These are phyloP conservation scores for Orobanche coerulescens DNA, from an alignment of 257 asterid species.

Conservation along the genomic window DNA sequence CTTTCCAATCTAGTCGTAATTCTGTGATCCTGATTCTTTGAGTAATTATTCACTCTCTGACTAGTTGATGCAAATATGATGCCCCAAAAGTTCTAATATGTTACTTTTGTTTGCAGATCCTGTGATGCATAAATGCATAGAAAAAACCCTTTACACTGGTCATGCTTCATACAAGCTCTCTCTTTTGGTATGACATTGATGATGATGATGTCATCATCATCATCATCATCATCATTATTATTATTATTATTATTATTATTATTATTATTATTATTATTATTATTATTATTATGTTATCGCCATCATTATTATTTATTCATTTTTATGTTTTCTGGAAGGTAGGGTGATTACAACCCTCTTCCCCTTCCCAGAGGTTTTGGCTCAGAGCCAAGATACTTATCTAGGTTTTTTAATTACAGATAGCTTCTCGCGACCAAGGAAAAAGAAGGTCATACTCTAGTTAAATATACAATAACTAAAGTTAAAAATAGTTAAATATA, in stretches of 20 bases:
- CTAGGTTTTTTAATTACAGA: background rate
- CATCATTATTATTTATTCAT: background rate
- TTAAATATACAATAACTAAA: background rate
- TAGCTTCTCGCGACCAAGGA: too few relatives aligned
- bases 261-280: too few relatives aligned
- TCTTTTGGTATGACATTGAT: conserved; percentile 49
- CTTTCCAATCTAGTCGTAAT: conserved; percentile 11
- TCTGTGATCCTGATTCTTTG: conserved; percentile 4
- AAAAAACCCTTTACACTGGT: conserved; percentile 61
- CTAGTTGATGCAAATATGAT: conserved; percentile 8
- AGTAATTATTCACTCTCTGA: conserved; percentile 4
- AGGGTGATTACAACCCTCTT: background rate
- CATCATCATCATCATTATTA: too few relatives aligned
- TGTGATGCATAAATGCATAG: conserved; percentile 64
- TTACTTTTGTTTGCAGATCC: conserved; percentile 48
- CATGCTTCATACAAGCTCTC: conserved; percentile 78
- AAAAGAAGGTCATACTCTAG: too few relatives aligned
- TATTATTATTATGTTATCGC: too few relatives aligned
- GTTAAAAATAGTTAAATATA: background rate
- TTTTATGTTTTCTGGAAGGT: background rate
- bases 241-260: too few relatives aligned
- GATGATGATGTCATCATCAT: too few relatives aligned
- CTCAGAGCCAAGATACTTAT: background rate
- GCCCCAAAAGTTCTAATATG: conserved; percentile 12
- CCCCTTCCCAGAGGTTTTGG: background rate